phyloP scores from a whole-genome alignment of 257 asterid genomes.

The Rhazya stricta region DNA sequence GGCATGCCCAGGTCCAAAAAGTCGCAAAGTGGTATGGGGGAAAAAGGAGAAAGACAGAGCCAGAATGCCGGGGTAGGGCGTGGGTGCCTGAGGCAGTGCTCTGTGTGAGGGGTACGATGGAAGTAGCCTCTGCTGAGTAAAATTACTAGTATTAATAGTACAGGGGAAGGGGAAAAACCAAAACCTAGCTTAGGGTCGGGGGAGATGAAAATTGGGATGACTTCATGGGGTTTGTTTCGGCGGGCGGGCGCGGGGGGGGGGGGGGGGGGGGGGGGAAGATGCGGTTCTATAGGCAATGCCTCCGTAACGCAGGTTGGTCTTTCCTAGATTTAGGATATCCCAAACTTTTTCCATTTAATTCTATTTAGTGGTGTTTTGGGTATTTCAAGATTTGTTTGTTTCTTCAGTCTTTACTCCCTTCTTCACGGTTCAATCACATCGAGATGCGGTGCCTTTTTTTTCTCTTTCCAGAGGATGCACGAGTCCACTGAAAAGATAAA shows the following conservation, averaged over 20 bases:
- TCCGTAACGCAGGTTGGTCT: conserved; percentile 11
- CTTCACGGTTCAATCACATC: not conserved
- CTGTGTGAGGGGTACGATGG: conserved; percentile 18
- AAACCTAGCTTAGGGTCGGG: not conserved
- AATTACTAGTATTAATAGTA: not conserved
- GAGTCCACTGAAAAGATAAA: not conserved
- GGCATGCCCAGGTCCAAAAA: conserved; percentile 47
- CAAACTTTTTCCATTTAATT: not conserved
- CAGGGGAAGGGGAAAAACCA: not conserved
- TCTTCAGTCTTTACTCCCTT: not conserved
- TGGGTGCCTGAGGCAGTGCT: not conserved
- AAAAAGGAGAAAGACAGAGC: conserved; percentile 2
- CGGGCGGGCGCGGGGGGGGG: not conserved
- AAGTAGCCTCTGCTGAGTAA: conserved; percentile 15
- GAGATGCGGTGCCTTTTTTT: not conserved
- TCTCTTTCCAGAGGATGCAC: not conserved
- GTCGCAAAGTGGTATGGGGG: conserved; percentile 12
- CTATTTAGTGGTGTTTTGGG: not conserved
- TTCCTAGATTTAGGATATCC: not conserved
- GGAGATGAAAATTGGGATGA: not conserved
- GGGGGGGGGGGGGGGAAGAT: not conserved
- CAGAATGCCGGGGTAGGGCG: conserved; percentile 4
- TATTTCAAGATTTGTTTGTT: not conserved
- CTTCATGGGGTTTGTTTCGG: not conserved
- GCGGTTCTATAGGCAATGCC: conserved; percentile 4